Base-by-base conservation (phyloP, 305 asterid genomes). In the Plantago coronopus region DNA sequence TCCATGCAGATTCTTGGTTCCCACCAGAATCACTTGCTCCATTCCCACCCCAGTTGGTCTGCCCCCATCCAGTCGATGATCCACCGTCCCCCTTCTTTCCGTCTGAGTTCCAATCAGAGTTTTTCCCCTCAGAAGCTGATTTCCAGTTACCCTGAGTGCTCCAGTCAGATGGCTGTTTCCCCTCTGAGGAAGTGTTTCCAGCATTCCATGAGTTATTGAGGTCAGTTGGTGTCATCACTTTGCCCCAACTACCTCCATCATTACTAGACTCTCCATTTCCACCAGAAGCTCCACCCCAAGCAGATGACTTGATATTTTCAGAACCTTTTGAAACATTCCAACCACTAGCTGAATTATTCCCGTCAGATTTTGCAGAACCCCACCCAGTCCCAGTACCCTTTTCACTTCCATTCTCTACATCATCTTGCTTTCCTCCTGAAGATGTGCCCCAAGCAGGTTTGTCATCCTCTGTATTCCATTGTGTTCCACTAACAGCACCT, bases 21-120 rank as follows among this genome's bases (percentile, higher is more conserved):
- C 81, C 86, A 53, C 76, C 84, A 20, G 74, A 53, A 59, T 74
- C 81, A 70, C 67, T 65, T 54, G 79, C 55, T 63, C 69, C 84
- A 61, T 69, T 49, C 64, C 77, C 80, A 56, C 68, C 61, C 82
- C 81, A 76, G 66, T 78, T 85, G 62, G 90, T 70, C 71, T 90
- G 84, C 63, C 89, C 94, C 95, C 95, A 84, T 63, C 91, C 96
- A 44, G 76, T 49, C 48, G 87, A 63, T 56, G 84, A 68, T 48
- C 78, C 82, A 40, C 78, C 85, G 45, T 69, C 77, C 12, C 40
- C 71, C 62, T 76, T 65, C 65, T 67, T 76, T 34, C 70, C 69
- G 43, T 38, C 46, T 61, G 50, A 54, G 69, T 25, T 74, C 81
- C 81, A 80, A 23, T 59, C 76, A 62, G 64, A 47, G 11, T 60